Evolutionary conservation across 2,329 filamentous ascomycete species (phyloP).

Genomic region (Monosporascus sp.): DNA sequence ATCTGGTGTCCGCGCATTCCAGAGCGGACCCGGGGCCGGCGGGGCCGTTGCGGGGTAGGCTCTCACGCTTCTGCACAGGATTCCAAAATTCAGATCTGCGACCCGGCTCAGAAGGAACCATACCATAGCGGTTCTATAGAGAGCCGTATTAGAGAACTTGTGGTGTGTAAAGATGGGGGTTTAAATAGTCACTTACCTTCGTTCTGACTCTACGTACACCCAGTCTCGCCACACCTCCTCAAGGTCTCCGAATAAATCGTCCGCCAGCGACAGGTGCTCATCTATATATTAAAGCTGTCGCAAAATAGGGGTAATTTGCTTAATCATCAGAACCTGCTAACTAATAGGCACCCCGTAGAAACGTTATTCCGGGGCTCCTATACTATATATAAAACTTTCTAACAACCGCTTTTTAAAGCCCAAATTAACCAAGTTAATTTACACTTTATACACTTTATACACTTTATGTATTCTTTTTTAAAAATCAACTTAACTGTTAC

Average conservation of each 20-base stretch:
- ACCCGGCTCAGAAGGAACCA: conserved; percentile 21
- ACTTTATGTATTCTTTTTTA: too few species aligned
- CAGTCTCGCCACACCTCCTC: conserved; percentile 20
- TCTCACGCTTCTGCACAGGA: conserved; percentile 12
- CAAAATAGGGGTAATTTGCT: too few species aligned
- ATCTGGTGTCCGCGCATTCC: conserved; percentile 13
- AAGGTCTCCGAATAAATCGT: conserved; percentile 10
- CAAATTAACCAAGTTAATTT: too few species aligned
- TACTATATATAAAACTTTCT: too few species aligned
- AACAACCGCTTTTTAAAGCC: too few species aligned
- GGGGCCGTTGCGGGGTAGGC: conserved; percentile 17
- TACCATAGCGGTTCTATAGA: conserved; percentile 12
- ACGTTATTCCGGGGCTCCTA: too few species aligned
- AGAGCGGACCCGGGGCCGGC: conserved; percentile 14
- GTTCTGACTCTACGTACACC: conserved; percentile 17
- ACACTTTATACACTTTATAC: too few species aligned
- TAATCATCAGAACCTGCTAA: too few species aligned
- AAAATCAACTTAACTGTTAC: too few species aligned
- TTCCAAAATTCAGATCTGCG: conserved; percentile 14
- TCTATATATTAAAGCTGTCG: conserved; percentile 3
- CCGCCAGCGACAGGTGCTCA: conserved; percentile 9
- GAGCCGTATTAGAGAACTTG: background rate
- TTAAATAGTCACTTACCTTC: conserved; percentile 13
- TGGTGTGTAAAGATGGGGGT: background rate
- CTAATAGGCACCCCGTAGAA: too few species aligned